These are phyloP conservation scores for Ceratobasidium sp. DNA, from an alignment of 1,284 basidiomycete genomes.

Conservation along the genomic window DNA sequence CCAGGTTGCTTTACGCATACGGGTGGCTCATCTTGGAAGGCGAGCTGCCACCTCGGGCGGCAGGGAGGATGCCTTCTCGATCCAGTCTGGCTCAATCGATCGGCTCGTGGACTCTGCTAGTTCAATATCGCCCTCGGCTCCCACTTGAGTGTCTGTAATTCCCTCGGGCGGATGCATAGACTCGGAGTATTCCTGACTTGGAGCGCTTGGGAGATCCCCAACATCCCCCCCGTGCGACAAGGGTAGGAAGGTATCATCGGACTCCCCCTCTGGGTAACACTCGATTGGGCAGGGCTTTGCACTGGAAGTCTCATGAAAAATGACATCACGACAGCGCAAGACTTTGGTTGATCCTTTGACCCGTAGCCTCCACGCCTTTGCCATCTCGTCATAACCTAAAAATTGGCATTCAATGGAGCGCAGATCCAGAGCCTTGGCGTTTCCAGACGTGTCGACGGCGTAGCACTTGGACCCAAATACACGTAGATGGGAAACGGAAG, in stretches of 20 bases:
- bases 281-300: not conserved
- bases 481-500: constrained; percentile 6
- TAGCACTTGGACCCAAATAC: constrained; percentile 21
- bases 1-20: not conserved
- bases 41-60: too few species aligned
- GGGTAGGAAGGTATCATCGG: not conserved
- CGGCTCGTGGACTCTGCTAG: too few species aligned
- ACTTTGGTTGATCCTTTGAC: constrained; percentile 5
- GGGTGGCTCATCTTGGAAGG: not conserved
- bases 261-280: too few species aligned
- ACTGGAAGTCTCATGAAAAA: constrained; percentile 26
- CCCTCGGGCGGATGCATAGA: too few species aligned
- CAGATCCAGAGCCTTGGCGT: not conserved
- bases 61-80: not conserved
- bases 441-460: not conserved
- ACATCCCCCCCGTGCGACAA: not conserved
- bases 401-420: constrained; percentile 3
- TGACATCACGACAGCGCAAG: constrained; percentile 24
- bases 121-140: not conserved
- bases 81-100: not conserved
- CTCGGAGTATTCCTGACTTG: not conserved
- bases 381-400: constrained; percentile 9
- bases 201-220: not conserved
- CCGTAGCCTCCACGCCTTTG: constrained; percentile 17
- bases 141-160: constrained; percentile 5